Base-by-base conservation (phyloP, 805 yeast species). In the Schizosaccharomyces cryophilus region DNA sequence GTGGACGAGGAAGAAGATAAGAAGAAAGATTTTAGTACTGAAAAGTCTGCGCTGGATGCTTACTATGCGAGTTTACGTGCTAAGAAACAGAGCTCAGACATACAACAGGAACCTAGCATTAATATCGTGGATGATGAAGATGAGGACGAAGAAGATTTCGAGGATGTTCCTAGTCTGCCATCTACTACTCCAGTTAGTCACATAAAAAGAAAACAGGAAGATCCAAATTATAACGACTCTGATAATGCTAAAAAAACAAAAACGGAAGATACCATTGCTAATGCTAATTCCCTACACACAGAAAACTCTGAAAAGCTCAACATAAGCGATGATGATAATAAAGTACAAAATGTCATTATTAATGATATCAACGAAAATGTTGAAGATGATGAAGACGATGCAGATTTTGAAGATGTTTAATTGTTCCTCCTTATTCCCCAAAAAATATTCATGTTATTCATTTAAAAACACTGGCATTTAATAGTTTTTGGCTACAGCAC, bases 51-150 rank as follows among this genome's bases (percentile, higher is more conserved):
- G 13, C 61, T 81, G 66, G 77, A 80, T n/a, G 82, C 80, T 19
- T 86, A 85, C 68, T 86, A 86, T 68, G 87, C 87, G 9, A 81
- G 83, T 65, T 75, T 85, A 70, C 87, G 85, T 9, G 81, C 80
- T 64, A 77, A 81, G 66, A 85, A 84, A 67, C 31, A 21, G 21
- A 9, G 19, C 3, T 11, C 40, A 11, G 54, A 48, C 54, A 48
- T n/a, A 26, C 29, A 48, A 48, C 29, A 21, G 19, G 29, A 26
- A 4, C 26, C 40, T 9, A 35, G 40, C 13, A 15, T 35, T 19
- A 26, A 54, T 26, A 30, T n/a, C 19, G 64, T 54, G 3, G 62
- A 61, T 30, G 64, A 60, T 9, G 61, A 61, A 1, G 64, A 61
- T 21, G 60, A 56, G 4, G 64, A 61, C 26, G 65, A 45, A 11